Evolutionary conservation across 305 asterid genomes (phyloP).

Genomic region (Solanum hybrid): DNA sequence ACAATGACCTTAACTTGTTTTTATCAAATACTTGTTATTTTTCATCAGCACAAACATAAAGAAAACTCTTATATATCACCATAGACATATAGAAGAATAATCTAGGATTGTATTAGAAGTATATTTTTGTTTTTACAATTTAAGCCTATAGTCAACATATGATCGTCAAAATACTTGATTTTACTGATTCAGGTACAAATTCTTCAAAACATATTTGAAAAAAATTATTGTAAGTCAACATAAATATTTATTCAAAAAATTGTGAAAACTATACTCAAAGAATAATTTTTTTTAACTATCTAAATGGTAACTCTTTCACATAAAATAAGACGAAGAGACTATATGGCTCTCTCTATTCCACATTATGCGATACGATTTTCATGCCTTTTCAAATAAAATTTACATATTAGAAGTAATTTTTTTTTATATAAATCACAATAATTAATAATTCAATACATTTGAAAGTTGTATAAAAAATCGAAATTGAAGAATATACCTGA

Average conservation of each 20-base stretch:
- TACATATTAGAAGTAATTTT: no score
- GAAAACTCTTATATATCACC: background rate
- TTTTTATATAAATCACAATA: background rate
- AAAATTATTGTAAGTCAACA: background rate
- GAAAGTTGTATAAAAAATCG: background rate
- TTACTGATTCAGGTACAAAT: background rate
- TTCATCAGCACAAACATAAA: background rate
- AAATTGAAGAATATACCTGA: conserved; percentile 4
- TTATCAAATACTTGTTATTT: background rate
- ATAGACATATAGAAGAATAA: background rate
- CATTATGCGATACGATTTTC: background rate
- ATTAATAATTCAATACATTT: background rate
- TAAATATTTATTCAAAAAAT: background rate
- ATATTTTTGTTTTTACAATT: background rate
- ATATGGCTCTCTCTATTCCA: background rate
- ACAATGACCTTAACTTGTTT: background rate
- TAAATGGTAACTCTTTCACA: background rate
- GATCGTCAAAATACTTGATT: no score
- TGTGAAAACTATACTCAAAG: background rate
- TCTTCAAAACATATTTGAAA: background rate
- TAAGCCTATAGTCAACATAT: background rate
- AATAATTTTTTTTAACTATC: background rate
- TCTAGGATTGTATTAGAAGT: background rate
- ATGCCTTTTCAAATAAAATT: background rate
- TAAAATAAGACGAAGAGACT: background rate